Evolutionary conservation across 176 grass and related monocot species (phyloP), one percentile per base, ranked within the genome.

Genomic region (Carex kokanica): DNA sequence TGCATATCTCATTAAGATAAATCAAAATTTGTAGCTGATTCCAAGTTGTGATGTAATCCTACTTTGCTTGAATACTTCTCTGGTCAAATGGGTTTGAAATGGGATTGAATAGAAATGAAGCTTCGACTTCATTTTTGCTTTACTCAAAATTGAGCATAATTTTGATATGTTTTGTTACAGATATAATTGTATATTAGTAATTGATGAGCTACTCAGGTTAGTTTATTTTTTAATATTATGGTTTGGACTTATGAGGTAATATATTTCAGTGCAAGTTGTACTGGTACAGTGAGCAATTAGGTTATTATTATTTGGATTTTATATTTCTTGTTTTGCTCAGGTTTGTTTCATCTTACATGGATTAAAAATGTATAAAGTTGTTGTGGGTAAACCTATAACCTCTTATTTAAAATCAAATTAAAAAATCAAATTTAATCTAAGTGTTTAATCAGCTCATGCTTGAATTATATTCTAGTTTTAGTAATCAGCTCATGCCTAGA

Each of bases 1-100:
- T 38, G 36, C 36, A 38, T 5, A 38, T 38, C 36, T 38, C 36
- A 38, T 38, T 38, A 38, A 32, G 4, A 38, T 38, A 38, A 5
- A 38, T 38, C 36, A 38, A 38, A 38, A 5, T 38, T 5, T 38
- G 36, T 38, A 38, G 36, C 36, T 38, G 36, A 38, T 38, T 38
- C 36, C 36, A 38, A 38, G 36, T 38, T 0, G 4, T 38, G 4
- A 5, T 38, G 36, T 38, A 38, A 38, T 38, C 36, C 6, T 38
- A 38, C 36, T 38, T 70, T 41, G n/a, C 7, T 40, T 1, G 17
- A 5, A 38, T 68, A 68, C 5, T 68, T 40, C 3, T 31, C 2
- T 85, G 20, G 83, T 88, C 21, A 32, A 27, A 73, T 88, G 91
- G 88, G 93, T 91, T 84, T 60, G 93, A 6, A 88, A 90, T 60